These are phyloP conservation scores for Wickerhamiella kazuoi DNA, from an alignment of 805 yeast species.

Conservation along the genomic window DNA sequence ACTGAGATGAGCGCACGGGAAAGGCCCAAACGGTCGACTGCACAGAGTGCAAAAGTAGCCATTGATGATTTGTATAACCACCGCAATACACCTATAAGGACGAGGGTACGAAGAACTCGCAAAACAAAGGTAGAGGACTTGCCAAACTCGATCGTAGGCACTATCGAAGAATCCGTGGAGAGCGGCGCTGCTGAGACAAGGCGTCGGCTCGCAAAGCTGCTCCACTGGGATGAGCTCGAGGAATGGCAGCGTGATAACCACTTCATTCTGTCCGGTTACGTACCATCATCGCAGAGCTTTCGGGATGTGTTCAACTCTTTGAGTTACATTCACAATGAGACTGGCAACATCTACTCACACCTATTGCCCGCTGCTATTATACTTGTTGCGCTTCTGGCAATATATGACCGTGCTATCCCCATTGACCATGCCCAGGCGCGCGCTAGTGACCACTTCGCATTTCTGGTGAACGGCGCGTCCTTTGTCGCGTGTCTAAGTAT, in stretches of 20 bases:
- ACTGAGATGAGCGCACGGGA: too few species aligned
- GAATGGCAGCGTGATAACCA: conserved; percentile 65
- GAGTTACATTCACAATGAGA: conserved; percentile 46
- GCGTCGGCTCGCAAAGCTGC: neutral
- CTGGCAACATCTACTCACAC: conserved; percentile 56
- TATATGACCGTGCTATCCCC: conserved; percentile 12
- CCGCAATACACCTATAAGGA: too few species aligned
- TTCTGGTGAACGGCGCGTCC: conserved; percentile 39
- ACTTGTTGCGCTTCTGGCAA: conserved; percentile 7
- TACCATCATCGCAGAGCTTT: conserved; percentile 35
- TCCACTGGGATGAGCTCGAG: conserved; percentile 38
- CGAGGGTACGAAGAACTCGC: too few species aligned
- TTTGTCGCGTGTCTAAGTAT: conserved; percentile 41
- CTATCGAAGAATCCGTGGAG: too few species aligned
- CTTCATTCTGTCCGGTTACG: conserved; percentile 46
- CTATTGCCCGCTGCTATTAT: conserved; percentile 24
- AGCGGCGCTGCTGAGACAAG: too few species aligned
- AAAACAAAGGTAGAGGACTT: too few species aligned
- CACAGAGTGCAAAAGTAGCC: too few species aligned
- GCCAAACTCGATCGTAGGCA: too few species aligned
- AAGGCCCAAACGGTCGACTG: too few species aligned
- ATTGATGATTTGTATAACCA: too few species aligned
- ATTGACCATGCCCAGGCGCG: conserved; percentile 16
- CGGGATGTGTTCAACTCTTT: conserved; percentile 31
- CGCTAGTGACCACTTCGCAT: conserved; percentile 31